Conservation (phyloP, 2,329 filamentous ascomycete genomes). For the Chaetomium sp. region DNA sequence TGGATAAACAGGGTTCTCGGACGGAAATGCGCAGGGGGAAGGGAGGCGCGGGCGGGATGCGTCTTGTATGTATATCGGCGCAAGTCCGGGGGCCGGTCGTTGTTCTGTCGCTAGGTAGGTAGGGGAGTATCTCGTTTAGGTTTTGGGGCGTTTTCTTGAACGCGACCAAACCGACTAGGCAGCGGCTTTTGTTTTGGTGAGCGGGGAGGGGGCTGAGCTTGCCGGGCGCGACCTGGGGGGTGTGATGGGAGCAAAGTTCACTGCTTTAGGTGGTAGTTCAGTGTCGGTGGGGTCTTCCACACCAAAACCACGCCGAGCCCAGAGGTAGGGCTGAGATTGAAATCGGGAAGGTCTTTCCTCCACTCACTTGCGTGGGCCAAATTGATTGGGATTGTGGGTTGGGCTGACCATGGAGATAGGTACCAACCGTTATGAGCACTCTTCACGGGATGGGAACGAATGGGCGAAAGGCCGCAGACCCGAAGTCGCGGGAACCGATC, state of each 20-base stretch:
- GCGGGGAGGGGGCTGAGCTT: slow-evolving; percentile 25
- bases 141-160: slow-evolving; percentile 6
- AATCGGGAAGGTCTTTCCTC: slow-evolving; percentile 1
- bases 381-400: slow-evolving; percentile 4
- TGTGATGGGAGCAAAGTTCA: slow-evolving; percentile 4
- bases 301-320: slow-evolving; percentile 9
- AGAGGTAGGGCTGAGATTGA: slow-evolving; percentile 26
- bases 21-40: slow-evolving; percentile 12
- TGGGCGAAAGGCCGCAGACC: background rate
- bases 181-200: slow-evolving; percentile 29
- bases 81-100: background rate
- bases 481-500: slow-evolving; percentile 17
- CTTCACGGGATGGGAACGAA: background rate
- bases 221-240: slow-evolving; percentile 22
- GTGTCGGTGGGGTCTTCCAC: slow-evolving; percentile 17
- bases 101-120: background rate
- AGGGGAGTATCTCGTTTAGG: background rate
- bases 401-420: background rate
- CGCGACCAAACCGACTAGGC: slow-evolving; percentile 24
- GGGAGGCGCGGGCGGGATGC: background rate
- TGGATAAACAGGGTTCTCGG: slow-evolving; percentile 7
- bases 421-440: background rate
- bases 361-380: background rate
- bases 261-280: slow-evolving; percentile 10
- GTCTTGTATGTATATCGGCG: slow-evolving; percentile 11